Evolutionary conservation across 305 asterid genomes (phyloP).

Genomic region (Fraxinus baroniana): DNA sequence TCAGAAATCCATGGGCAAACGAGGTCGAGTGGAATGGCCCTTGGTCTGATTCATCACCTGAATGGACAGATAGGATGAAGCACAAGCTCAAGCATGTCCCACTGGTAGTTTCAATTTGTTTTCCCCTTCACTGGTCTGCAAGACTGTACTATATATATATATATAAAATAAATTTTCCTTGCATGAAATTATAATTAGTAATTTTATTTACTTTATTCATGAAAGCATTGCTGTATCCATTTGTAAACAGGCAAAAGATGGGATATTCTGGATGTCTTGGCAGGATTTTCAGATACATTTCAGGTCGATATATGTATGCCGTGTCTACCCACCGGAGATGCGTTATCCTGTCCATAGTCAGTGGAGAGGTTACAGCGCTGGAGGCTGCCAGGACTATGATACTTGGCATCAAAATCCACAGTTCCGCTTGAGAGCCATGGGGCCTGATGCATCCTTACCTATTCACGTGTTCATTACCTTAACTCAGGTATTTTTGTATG

Average conservation of each 20-base stretch:
- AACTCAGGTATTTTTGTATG: constrained; percentile 62
- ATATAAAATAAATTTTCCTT: too few relatives aligned
- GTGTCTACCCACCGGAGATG: constrained; percentile 99
- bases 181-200: background rate
- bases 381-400: constrained; percentile 99
- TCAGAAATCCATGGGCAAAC: constrained; percentile 96
- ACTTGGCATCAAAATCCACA: constrained; percentile 99
- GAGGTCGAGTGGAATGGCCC: constrained; percentile 99
- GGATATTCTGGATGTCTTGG: constrained; percentile 99
- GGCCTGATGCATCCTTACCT: constrained; percentile 92
- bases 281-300: constrained; percentile 99
- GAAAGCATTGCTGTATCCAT: constrained; percentile 1
- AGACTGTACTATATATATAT: too few relatives aligned
- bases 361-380: constrained; percentile 98
- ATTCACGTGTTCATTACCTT: constrained; percentile 93
- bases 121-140: too few relatives aligned
- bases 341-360: constrained; percentile 90
- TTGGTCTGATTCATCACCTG: constrained; percentile 97
- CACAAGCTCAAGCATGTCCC: constrained; percentile 97
- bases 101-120: constrained; percentile 48
- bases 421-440: constrained; percentile 84
- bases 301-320: constrained; percentile 94
- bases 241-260: constrained; percentile 77
- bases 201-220: background rate
- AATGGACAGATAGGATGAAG: constrained; percentile 99